Evolutionary conservation across 495 filamentous ascomycete species (phyloP).

Genomic region (Penicillium argentinense): DNA sequence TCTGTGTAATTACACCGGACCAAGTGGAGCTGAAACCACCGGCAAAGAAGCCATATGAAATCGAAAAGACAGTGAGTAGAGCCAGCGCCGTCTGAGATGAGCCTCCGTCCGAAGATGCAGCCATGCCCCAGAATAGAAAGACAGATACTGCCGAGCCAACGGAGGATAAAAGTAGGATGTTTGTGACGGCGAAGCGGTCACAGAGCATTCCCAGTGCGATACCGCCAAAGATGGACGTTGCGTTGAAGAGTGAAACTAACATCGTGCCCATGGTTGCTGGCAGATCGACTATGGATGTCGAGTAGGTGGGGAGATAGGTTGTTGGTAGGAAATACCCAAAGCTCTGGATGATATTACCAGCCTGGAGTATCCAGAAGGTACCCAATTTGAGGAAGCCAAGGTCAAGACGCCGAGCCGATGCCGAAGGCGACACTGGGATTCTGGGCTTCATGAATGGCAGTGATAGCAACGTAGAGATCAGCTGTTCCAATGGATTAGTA

Average conservation of each 20-base stretch:
- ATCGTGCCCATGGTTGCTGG: conserved; percentile 46
- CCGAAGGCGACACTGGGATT: conserved; percentile 42
- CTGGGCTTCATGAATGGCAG: conserved; percentile 58
- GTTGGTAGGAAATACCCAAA: conserved; percentile 67
- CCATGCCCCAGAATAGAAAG: conserved; percentile 68
- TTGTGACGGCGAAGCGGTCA: conserved; percentile 60
- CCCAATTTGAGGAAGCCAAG: conserved; percentile 46
- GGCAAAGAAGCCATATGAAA: conserved; percentile 70
- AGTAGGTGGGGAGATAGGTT: conserved; percentile 66
- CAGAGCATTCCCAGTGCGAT: conserved; percentile 59
- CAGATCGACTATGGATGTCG: conserved; percentile 44
- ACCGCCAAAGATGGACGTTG: conserved; percentile 55
- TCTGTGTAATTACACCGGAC: conserved; percentile 59
- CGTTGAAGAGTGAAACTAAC: conserved; percentile 57
- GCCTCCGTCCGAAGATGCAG: conserved; percentile 16
- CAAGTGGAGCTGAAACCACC: conserved; percentile 62
- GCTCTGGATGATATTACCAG: conserved; percentile 59
- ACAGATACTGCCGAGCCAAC: conserved; percentile 58
- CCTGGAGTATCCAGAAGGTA: conserved; percentile 57
- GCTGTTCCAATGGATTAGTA: conserved; percentile 10
- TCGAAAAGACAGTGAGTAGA: conserved; percentile 61
- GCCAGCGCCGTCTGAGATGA: conserved; percentile 45
- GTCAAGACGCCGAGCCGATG: conserved; percentile 35
- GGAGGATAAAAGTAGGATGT: conserved; percentile 58
- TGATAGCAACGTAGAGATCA: conserved; percentile 52